phyloP scores from a whole-genome alignment of 129 eudicot genomes.

The Pittosporum tobira region DNA sequence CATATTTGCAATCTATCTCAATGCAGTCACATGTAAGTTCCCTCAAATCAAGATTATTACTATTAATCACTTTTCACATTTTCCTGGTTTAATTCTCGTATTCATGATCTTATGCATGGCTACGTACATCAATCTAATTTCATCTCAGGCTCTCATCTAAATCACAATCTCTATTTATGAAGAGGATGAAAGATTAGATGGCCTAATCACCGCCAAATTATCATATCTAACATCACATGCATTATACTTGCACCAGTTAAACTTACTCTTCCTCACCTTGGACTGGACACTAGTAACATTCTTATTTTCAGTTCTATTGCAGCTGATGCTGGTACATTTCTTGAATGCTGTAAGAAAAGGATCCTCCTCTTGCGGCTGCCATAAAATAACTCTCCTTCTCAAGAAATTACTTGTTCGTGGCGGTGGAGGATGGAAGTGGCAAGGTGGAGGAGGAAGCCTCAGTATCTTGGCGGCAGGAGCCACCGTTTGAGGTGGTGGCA shows the following conservation, averaged over 20 bases:
- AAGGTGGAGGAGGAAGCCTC: slow-evolving; percentile 27
- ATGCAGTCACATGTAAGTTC: no score
- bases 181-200: slow-evolving; percentile 22
- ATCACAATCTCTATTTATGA: slow-evolving; percentile 21
- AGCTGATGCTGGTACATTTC: slow-evolving; percentile 31
- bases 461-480: background rate
- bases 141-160: no score
- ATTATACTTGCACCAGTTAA: slow-evolving; percentile 38
- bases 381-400: slow-evolving; percentile 6
- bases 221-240: slow-evolving; percentile 39
- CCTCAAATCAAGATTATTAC: no score
- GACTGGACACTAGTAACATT: background rate
- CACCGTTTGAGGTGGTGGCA: background rate
- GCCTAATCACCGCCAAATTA: slow-evolving; percentile 21
- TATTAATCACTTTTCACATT: no score
- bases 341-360: slow-evolving; percentile 52
- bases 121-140: no score
- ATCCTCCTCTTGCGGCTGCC: slow-evolving; percentile 41
- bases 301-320: slow-evolving; percentile 5
- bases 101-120: no score
- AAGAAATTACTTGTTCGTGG: slow-evolving; percentile 22
- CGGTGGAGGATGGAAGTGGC: slow-evolving; percentile 17
- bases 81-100: no score
- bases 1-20: no score
- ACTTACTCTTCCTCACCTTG: slow-evolving; percentile 18